A percentile compares a stretch with the other conserved stretches of the same genome.
Conservation (phyloP, 2,329 filamentous ascomycete genomes). For the Dactylella cylindrospora region DNA sequence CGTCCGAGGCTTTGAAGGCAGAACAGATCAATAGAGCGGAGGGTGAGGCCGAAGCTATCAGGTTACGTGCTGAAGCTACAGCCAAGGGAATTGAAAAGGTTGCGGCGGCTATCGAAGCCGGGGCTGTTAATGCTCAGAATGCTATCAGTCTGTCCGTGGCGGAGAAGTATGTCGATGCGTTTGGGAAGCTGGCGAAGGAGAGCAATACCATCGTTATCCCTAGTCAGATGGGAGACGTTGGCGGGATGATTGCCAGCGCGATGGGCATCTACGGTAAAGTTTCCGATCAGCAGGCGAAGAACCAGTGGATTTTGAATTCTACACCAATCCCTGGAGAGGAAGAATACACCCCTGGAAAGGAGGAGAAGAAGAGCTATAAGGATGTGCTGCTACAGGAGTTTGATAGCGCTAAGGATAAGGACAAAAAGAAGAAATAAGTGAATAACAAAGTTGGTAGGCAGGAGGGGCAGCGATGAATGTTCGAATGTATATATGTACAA, state of each 20-base stretch:
- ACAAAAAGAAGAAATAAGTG: constrained; percentile 41
- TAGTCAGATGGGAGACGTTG: constrained; percentile 94
- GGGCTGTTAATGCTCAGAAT: constrained; percentile 72
- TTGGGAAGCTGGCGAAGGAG: constrained; percentile 87
- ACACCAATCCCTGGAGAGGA: constrained; percentile 56
- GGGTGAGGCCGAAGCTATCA: constrained; percentile 92
- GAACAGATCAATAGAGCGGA: constrained; percentile 91
- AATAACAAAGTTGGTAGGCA: too few species aligned
- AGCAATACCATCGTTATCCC: constrained; percentile 94
- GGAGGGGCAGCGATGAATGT: too few species aligned
- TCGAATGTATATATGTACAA: too few species aligned
- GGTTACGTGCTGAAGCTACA: constrained; percentile 80
- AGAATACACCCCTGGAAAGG: constrained; percentile 16
- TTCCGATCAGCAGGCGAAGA: constrained; percentile 72
- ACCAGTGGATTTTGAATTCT: constrained; percentile 55
- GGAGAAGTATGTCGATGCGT: constrained; percentile 97
- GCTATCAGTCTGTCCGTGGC: constrained; percentile 86
- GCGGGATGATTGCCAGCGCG: constrained; percentile 93
- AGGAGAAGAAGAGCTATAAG: constrained; percentile 44
- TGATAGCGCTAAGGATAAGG: constrained; percentile 41
- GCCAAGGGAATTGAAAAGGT: constrained; percentile 86
- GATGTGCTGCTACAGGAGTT: constrained; percentile 47
- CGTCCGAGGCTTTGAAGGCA: constrained; percentile 83
- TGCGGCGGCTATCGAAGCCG: constrained; percentile 70
- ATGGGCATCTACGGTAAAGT: constrained; percentile 96